Conservation (phyloP, 139 green algal species). For the Edaphochlamys debaryana region DNA sequence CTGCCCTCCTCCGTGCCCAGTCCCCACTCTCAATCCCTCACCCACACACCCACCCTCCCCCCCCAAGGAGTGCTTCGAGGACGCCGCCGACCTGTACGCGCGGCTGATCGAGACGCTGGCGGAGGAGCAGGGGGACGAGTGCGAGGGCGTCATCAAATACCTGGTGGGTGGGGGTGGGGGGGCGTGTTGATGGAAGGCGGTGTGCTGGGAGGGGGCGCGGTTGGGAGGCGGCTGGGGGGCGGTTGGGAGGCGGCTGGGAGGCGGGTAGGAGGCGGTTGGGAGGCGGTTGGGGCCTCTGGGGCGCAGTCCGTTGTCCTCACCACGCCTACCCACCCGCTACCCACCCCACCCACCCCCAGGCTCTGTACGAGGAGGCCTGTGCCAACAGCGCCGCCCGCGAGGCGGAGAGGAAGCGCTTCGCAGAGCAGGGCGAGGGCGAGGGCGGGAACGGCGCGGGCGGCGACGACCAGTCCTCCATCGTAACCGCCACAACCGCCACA, state of each 20-base stretch:
- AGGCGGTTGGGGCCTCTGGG: too few species aligned
- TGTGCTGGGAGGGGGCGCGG: not conserved
- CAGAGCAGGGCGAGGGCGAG: not conserved
- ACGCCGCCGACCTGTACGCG: slow-evolving; percentile 16
- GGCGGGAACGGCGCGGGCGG: not conserved
- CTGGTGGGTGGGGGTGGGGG: slow-evolving; percentile 3
- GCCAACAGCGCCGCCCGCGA: not conserved
- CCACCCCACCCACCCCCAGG: too few species aligned
- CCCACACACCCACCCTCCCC: too few species aligned
- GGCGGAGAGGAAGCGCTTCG: not conserved
- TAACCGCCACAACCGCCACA: too few species aligned
- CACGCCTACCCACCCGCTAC: too few species aligned
- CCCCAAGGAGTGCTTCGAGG: slow-evolving; percentile 5
- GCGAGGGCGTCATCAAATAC: not conserved
- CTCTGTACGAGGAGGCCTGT: slow-evolving; percentile 4
- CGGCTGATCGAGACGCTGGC: slow-evolving; percentile 11
- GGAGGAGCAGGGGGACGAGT: not conserved
- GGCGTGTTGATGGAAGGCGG: not conserved
- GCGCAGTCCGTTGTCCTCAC: too few species aligned
- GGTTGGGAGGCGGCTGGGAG: too few species aligned
- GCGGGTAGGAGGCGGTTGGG: too few species aligned
- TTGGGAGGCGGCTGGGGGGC: too few species aligned
- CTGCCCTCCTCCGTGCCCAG: too few species aligned
- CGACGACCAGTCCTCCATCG: not conserved
- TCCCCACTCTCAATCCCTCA: too few species aligned